Evolutionary conservation across 108 stramenopile species (phyloP), one percentile per base, ranked within the genome.

Genomic region (Nannochloropsis granulata): DNA sequence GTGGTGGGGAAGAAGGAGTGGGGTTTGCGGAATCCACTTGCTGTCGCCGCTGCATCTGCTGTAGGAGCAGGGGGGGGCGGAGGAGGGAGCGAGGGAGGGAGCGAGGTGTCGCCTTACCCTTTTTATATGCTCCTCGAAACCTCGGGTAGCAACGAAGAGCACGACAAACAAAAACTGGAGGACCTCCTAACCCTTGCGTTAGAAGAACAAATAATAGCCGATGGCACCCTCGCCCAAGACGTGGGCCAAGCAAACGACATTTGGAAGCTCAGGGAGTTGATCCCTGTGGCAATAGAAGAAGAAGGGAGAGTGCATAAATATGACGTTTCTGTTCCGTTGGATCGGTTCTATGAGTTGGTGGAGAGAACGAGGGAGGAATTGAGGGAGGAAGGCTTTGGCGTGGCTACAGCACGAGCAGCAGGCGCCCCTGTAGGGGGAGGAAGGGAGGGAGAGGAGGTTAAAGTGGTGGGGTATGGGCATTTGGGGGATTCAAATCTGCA

Each of bases 401-500:
- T 87, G 78, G 86, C 86, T 24, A 34, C 34, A 34, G 34, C 34
- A 34, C 34, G 5, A 34, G 1, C 34, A 5, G 34, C 34, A 34
- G 34, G 34, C 34, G 34, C 34, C 5, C 34, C 34, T 34, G 34
- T 5, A 34, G 34, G 34, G 34, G 34, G 34, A 21, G 8, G 84
- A 85, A 79, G 23, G 82, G 24, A 43, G n/a, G 24, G 42, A 8
- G 24, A 14, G 21, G 85, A 46, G 12, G 90, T 81, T 24, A 19
- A 26, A 12, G 85, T 90, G 24, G 86, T 85, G 79, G 91, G 90
- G 43, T 97, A 94, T 88, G 96, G 95, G 26, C 95, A 96, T 82
- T 89, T 94, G n/a, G 94, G 93, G 78, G 96, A 97, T 84, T 95
- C 95, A 7, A 99, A 99, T 88, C 89, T 97, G 10, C 98, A 99